Conservation (phyloP, 2,329 filamentous ascomycete genomes). For the Aureobasidium leucospermi region DNA sequence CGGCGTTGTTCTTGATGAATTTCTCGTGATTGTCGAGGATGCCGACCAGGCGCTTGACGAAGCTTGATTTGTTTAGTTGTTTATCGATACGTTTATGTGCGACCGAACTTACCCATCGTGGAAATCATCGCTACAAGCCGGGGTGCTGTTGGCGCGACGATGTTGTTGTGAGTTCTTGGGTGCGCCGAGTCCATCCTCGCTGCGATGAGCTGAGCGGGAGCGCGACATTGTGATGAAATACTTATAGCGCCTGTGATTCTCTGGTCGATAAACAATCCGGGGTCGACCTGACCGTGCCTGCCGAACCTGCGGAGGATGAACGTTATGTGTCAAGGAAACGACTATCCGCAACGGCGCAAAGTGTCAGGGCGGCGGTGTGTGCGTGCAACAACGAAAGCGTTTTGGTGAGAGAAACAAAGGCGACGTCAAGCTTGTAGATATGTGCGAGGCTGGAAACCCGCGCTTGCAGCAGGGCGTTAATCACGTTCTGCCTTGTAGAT, state of each 20-base stretch:
- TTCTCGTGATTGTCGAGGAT: conserved; percentile 8
- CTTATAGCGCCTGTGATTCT: not conserved
- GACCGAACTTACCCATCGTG: not conserved
- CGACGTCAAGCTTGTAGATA: not conserved
- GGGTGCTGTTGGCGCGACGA: conserved; percentile 9
- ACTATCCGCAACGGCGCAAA: conserved; percentile 10
- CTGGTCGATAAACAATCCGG: not conserved
- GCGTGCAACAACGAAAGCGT: not conserved
- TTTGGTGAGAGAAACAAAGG: not conserved
- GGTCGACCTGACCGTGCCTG: not conserved
- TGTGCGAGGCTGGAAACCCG: not conserved
- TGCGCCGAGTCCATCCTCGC: conserved; percentile 3
- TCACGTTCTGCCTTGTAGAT: conserved; percentile 7
- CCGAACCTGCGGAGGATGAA: conserved; percentile 10
- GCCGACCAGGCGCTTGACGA: conserved; percentile 7
- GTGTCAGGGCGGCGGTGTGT: not conserved
- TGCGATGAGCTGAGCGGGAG: not conserved
- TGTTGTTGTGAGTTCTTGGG: not conserved
- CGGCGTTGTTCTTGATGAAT: conserved; percentile 2
- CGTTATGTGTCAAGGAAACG: conserved; percentile 12
- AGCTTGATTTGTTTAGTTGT: not conserved
- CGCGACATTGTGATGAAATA: not conserved
- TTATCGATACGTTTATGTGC: not conserved
- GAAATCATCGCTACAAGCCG: not conserved
- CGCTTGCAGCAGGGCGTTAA: not conserved